Base-by-base conservation (phyloP, 208 protist species). In the Crithidia fasciculata region DNA sequence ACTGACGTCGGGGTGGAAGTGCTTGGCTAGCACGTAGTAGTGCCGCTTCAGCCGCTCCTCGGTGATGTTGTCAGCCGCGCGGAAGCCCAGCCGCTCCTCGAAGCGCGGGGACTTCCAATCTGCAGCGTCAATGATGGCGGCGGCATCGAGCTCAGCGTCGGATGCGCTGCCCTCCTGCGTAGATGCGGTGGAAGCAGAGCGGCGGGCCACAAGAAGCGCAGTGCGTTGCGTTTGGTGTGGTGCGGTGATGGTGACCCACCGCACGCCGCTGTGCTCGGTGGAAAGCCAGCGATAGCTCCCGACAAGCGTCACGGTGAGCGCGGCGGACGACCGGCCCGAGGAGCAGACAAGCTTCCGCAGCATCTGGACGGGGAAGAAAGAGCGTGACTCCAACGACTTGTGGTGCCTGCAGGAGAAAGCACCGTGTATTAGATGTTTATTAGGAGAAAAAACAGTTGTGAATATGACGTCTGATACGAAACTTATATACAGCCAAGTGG, bases 1-100 rank as follows among this genome's bases (percentile, higher is more conserved):
- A 68, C 28, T 28, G 28, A 28, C 28, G 28, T 96, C 88, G n/a
- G 91, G 91, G 74, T 96, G 91, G 50, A 78, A 94, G 75, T 92
- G 82, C 70, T 91, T 93, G 0, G 84, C 89, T 18, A 96, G 78
- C 68, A 94, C 69, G 40, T 80, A 70, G 61, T 88, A 92, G 74
- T 94, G 84, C 7, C 81, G 75, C 61, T 85, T 83, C 15, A 96
- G 72, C 39, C 74, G 50, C 54, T 86, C 79, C 76, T 84, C 67
- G 2, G 54, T 74, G 58, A 83, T 74, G 43, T 69, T 37, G 64
- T 85, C 62, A 18, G 80, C 80, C 8, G 71, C 72, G 12, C 65
- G 28, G 64, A 95, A 91, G n/a, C 90, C 90, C 28, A 95, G 76
- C 8, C 90, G 81, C 52, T 90, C 86, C 18, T 83, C 80, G 28